Percentiles rank a stretch among this genome's conserved stretches.
These are phyloP conservation scores for Sporisorium scitamineum DNA, from an alignment of 1,284 basidiomycete species.

Conservation along the genomic window DNA sequence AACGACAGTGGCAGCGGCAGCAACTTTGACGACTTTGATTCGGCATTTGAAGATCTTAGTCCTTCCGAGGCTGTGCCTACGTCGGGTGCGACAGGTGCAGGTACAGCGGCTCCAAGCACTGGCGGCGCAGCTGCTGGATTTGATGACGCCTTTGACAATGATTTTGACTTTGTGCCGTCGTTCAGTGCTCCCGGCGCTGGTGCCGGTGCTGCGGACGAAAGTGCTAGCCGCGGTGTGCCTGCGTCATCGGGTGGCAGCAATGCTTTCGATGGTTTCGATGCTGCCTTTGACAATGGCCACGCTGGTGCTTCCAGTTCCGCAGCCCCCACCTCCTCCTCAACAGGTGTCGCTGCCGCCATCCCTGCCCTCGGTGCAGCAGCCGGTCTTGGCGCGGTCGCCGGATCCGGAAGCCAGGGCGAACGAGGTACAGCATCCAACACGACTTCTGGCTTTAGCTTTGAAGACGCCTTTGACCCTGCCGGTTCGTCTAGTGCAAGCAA, in stretches of 20 bases:
- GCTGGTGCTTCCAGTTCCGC: conserved; percentile 5
- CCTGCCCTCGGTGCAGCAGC: conserved; percentile 13
- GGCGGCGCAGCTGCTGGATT: conserved; percentile 34
- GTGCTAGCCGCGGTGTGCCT: background rate
- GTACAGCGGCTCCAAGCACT: background rate
- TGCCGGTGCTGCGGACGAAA: conserved; percentile 1
- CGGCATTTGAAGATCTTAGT: conserved; percentile 66
- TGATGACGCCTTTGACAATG: conserved; percentile 64
- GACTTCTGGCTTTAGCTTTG: conserved; percentile 59
- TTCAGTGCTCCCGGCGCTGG: conserved; percentile 43
- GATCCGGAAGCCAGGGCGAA: conserved; percentile 4
- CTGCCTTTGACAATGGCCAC: conserved; percentile 43
- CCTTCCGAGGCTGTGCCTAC: conserved; percentile 52
- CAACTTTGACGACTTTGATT: conserved; percentile 67
- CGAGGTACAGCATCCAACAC: conserved; percentile 33
- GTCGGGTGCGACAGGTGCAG: conserved; percentile 10
- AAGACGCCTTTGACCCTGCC: conserved; percentile 58
- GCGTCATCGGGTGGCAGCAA: conserved; percentile 8
- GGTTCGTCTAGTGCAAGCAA: background rate
- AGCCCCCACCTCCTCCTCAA: background rate
- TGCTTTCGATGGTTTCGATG: conserved; percentile 60
- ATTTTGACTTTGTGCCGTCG: conserved; percentile 65
- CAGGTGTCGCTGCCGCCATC: conserved; percentile 11
- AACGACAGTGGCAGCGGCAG: conserved; percentile 40
- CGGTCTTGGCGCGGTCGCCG: conserved; percentile 13